Evolutionary conservation across 2,329 filamentous ascomycete genomes (phyloP), one percentile per base, ranked within the genome.

Genomic region (Venturia pyrina): DNA sequence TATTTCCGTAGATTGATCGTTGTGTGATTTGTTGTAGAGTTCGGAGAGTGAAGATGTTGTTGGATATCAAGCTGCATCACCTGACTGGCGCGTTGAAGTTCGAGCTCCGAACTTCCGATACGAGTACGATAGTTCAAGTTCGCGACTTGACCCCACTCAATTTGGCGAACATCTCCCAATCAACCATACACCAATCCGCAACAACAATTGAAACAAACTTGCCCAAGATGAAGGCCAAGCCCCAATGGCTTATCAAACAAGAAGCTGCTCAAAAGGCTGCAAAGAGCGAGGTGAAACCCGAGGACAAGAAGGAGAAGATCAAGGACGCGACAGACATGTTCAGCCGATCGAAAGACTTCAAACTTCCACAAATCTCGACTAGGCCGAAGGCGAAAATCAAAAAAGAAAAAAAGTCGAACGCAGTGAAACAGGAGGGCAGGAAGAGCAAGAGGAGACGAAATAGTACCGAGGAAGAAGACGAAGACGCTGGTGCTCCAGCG

Each of bases 291-390:
- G 17, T 32, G 40, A 60, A 60, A 28, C 46, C 71, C 40, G 75
- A 78, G 67, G 72, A 75, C 8, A 72, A 74, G 28, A 70, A 69
- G 15, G 71, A 74, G 41, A 69, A 72, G 64, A 41, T 67, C 24
- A 63, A 65, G 21, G 73, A 77, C 69, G 66, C 62, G 43, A 61
- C 64, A 11, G 40, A 59, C n/a, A 74, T 81, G 37, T 81, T 81
- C 69, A 79, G 76, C 64, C 78, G 79, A 65, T 76, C 77, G 2
- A 74, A 72, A 63, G 71, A 75, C 28, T 59, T 59, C 32, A 59
- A 59, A 70, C 70, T 10, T 79, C 76, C 70, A 68, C 70, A 21
- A 73, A 76, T 10, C 62, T 72, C 79, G 17, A 74, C 76, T 43
- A 74, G 78, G 57, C 69, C 79, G 60, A 70, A 75, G 65, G 73